Evolutionary conservation across 108 stramenopile genomes (phyloP).

Genomic region (Cyclotella cryptica): DNA sequence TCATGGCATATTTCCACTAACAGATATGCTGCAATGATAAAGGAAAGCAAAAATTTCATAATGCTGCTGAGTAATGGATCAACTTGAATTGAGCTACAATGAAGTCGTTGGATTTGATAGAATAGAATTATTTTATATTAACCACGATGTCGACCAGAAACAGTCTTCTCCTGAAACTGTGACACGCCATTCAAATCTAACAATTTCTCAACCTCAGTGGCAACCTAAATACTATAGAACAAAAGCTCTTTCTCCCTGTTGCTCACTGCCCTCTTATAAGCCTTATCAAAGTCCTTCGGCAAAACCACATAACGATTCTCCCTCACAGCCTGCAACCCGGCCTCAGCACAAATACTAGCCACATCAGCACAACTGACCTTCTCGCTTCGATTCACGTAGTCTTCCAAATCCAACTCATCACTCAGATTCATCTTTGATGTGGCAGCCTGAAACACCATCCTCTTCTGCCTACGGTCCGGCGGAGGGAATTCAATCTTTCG

Average conservation of each 20-base stretch:
- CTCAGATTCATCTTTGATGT: slow-evolving; percentile 98
- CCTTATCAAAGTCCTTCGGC: slow-evolving; percentile 97
- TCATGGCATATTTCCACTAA: too few species aligned
- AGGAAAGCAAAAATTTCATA: too few species aligned
- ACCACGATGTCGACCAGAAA: too few species aligned
- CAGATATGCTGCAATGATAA: too few species aligned
- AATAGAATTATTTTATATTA: background rate
- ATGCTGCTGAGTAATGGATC: too few species aligned
- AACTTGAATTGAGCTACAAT: too few species aligned
- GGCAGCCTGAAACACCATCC: slow-evolving; percentile 99
- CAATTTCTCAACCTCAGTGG: too few species aligned
- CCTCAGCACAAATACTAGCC: slow-evolving; percentile 96
- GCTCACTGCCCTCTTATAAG: slow-evolving; percentile 99
- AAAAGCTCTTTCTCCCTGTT: slow-evolving; percentile 96
- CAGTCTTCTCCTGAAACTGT: too few species aligned
- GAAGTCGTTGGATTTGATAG: background rate
- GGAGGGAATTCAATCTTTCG: slow-evolving; percentile 99
- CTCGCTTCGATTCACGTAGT: slow-evolving; percentile 98
- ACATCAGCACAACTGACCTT: slow-evolving; percentile 97
- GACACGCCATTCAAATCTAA: too few species aligned
- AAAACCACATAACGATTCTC: slow-evolving; percentile 99
- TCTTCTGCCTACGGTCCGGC: slow-evolving; percentile 99
- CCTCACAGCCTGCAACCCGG: slow-evolving; percentile 98
- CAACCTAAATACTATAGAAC: slow-evolving; percentile 90
- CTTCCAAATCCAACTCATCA: slow-evolving; percentile 97